Percentiles rank a stretch among this genome's conserved stretches.
Conservation (phyloP, 2,329 filamentous ascomycete genomes). For the Atkinsonella hypoxylon region DNA sequence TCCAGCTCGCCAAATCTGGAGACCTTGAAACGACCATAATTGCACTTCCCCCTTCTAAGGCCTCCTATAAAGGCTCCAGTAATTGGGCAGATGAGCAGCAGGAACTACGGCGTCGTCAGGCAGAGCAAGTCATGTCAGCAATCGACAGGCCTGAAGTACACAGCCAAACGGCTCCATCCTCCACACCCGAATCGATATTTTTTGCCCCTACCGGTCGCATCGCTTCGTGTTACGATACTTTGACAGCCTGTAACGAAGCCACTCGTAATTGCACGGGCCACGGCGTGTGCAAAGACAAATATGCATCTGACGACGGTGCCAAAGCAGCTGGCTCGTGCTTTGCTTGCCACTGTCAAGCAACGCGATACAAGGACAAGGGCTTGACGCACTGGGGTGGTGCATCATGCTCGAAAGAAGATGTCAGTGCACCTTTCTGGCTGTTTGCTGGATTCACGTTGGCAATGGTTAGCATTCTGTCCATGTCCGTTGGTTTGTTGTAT, state of each 20-base stretch:
- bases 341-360: constrained; percentile 61
- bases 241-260: constrained; percentile 52
- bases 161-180: constrained; percentile 14
- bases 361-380: constrained; percentile 42
- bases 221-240: constrained; percentile 62
- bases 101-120: constrained; percentile 36
- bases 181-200: constrained; percentile 18
- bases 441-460: constrained; percentile 63
- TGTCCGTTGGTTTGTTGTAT: constrained; percentile 68
- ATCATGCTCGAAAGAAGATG: constrained; percentile 82
- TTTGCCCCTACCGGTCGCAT: constrained; percentile 33
- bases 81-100: constrained; percentile 28
- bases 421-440: constrained; percentile 82
- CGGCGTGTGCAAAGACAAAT: constrained; percentile 63
- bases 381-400: constrained; percentile 71
- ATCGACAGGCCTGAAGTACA: constrained; percentile 17
- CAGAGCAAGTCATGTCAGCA: constrained; percentile 34
- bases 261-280: constrained; percentile 78
- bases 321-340: constrained; percentile 50
- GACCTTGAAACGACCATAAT: constrained; percentile 46
- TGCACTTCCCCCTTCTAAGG: constrained; percentile 36
- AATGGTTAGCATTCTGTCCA: constrained; percentile 54
- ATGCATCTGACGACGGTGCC: constrained; percentile 29
- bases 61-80: constrained; percentile 28
- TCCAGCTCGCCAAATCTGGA: constrained; percentile 32